phyloP scores from a whole-genome alignment of 2,329 filamentous ascomycete species.

The Aspergillus tanneri region DNA sequence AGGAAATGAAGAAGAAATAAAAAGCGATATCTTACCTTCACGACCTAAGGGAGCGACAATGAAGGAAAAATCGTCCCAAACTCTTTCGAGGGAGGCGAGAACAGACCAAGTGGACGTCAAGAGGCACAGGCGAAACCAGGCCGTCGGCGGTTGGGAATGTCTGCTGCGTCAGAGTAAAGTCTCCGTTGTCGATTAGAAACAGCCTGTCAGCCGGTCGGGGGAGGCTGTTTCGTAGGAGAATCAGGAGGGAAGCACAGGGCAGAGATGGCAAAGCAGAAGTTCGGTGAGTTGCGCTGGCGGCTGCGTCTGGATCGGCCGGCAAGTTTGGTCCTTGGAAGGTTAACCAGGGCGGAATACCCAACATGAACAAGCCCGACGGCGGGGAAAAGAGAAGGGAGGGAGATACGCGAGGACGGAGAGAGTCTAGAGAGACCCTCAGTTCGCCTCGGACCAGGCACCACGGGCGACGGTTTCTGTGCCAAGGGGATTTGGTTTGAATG shows the following conservation, averaged over 20 bases:
- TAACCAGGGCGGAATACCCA: constrained; percentile 24
- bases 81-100: constrained; percentile 16
- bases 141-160: constrained; percentile 18
- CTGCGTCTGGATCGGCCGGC: constrained; percentile 28
- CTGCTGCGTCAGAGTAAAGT: constrained; percentile 1
- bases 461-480: no score
- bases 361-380: constrained; percentile 19
- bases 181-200: constrained; percentile 12
- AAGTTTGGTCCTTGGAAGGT: constrained; percentile 24
- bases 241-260: constrained; percentile 7
- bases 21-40: constrained; percentile 34
- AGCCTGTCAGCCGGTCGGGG: constrained; percentile 21
- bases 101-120: constrained; percentile 19
- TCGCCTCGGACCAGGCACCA: no score
- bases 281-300: constrained; percentile 22
- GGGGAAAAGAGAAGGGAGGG: constrained; percentile 16
- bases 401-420: constrained; percentile 14
- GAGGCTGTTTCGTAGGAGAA: constrained; percentile 11
- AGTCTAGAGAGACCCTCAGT: neutral
- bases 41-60: constrained; percentile 33
- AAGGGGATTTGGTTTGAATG: neutral
- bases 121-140: constrained; percentile 20
- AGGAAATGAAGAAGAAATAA: constrained; percentile 3
- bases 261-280: constrained; percentile 3
- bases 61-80: constrained; percentile 18